Evolutionary conservation across 441 rosid species (phyloP).

Genomic region (Mallotus japonicus): DNA sequence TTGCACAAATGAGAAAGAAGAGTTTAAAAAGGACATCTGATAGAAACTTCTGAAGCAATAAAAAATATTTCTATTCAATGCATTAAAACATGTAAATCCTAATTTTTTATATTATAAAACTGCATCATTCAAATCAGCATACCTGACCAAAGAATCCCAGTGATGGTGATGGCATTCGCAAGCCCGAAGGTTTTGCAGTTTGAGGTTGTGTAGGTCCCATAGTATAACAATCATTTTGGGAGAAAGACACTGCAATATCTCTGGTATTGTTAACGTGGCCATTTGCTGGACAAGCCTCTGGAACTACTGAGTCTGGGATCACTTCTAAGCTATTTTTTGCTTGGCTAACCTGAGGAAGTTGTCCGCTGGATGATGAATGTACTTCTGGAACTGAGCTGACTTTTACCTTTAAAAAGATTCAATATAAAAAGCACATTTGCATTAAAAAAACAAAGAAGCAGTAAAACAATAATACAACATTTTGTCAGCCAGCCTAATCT

Average conservation of each 20-base stretch:
- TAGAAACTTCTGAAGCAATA: not conserved
- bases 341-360: constrained; percentile 30
- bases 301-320: constrained; percentile 33
- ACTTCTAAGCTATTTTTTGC: constrained; percentile 34
- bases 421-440: not conserved
- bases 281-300: constrained; percentile 30
- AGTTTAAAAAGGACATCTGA: not conserved
- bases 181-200: constrained; percentile 68
- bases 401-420: constrained; percentile 32
- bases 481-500: constrained; percentile 9
- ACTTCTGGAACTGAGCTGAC: constrained; percentile 31
- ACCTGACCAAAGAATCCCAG: constrained; percentile 83
- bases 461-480: constrained; percentile 7
- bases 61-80: not conserved
- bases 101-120: not conserved
- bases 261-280: constrained; percentile 28
- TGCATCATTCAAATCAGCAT: constrained; percentile 17
- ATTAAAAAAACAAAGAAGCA: not conserved
- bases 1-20: constrained; percentile 7
- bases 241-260: constrained; percentile 30
- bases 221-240: constrained; percentile 31
- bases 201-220: constrained; percentile 35
- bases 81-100: not conserved
- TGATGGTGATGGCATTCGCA: constrained; percentile 92
- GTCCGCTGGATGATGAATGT: constrained; percentile 38